These are phyloP conservation scores for Colletotrichum filicis DNA, from an alignment of 2,329 filamentous ascomycete genomes.

Conservation along the genomic window DNA sequence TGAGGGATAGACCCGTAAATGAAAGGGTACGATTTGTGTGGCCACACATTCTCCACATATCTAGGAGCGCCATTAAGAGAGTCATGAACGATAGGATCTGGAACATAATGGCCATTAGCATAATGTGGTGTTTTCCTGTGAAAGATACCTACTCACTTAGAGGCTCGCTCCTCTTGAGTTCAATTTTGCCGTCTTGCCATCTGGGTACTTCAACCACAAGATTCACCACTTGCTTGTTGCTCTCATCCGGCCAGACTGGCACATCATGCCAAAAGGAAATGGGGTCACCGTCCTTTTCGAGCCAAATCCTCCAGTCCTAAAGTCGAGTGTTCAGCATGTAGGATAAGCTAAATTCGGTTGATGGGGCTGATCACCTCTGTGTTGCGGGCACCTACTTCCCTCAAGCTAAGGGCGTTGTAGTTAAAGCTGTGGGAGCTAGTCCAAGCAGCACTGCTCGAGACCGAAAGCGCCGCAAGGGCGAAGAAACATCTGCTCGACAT, in stretches of 20 bases:
- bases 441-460: not conserved
- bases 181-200: conserved; percentile 53
- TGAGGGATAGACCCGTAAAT: conserved; percentile 56
- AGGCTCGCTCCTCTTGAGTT: conserved; percentile 51
- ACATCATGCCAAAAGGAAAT: conserved; percentile 56
- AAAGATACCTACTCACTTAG: conserved; percentile 42
- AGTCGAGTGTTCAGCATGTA: not conserved
- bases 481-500: not conserved
- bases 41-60: conserved; percentile 55
- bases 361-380: conserved; percentile 42
- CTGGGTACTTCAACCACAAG: conserved; percentile 54
- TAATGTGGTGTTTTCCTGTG: too few species aligned
- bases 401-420: conserved; percentile 40
- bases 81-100: conserved; percentile 55
- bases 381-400: conserved; percentile 51
- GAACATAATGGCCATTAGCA: not conserved
- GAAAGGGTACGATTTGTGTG: conserved; percentile 55
- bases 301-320: conserved; percentile 54
- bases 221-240: conserved; percentile 48
- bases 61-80: conserved; percentile 47
- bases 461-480: not conserved
- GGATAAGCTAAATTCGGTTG: not conserved
- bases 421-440: conserved; percentile 38
- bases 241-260: conserved; percentile 49
- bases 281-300: conserved; percentile 51